A percentile compares a stretch with the other conserved stretches of the same genome.
Conservation (phyloP, 768 basidiomycete genomes). For the Cyclocybe cylindracea region DNA sequence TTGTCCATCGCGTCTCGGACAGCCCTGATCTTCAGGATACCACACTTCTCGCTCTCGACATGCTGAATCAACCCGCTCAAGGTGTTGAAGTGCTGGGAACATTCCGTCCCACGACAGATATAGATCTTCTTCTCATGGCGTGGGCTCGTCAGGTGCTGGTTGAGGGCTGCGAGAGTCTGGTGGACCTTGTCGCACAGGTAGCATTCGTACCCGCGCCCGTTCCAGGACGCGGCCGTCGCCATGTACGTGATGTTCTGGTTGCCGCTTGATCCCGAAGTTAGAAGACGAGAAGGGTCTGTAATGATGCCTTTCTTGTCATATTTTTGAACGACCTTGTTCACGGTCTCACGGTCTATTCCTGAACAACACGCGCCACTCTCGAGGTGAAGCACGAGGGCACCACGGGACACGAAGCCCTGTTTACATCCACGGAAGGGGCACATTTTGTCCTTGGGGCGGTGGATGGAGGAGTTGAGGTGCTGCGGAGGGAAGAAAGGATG, state of each 20-base stretch:
- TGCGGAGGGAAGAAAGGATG: neutral
- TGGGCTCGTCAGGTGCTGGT: constrained; percentile 67
- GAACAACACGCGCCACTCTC: constrained; percentile 62
- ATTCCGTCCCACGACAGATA: constrained; percentile 51
- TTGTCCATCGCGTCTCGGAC: constrained; percentile 29
- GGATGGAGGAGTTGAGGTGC: constrained; percentile 57
- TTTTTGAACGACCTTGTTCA: constrained; percentile 43
- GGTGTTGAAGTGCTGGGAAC: constrained; percentile 43
- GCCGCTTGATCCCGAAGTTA: constrained; percentile 32
- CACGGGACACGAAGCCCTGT: constrained; percentile 46
- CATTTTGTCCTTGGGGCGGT: constrained; percentile 36
- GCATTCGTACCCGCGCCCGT: constrained; percentile 58
- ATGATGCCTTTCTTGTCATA: constrained; percentile 49
- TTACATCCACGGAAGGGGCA: constrained; percentile 47
- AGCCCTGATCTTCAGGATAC: constrained; percentile 46
- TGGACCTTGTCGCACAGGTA: constrained; percentile 56
- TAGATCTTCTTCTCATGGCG: constrained; percentile 54
- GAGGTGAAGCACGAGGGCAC: constrained; percentile 63
- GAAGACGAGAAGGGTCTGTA: constrained; percentile 55
- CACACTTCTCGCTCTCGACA: constrained; percentile 64
- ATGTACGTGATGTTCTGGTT: constrained; percentile 23
- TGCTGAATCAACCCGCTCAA: constrained; percentile 66
- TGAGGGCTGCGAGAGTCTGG: constrained; percentile 43
- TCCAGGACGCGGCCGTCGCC: constrained; percentile 41
- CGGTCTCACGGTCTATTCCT: constrained; percentile 37